phyloP scores from a whole-genome alignment of 1,139 yeast species.

The Zygosaccharomyces pseudobailii region DNA sequence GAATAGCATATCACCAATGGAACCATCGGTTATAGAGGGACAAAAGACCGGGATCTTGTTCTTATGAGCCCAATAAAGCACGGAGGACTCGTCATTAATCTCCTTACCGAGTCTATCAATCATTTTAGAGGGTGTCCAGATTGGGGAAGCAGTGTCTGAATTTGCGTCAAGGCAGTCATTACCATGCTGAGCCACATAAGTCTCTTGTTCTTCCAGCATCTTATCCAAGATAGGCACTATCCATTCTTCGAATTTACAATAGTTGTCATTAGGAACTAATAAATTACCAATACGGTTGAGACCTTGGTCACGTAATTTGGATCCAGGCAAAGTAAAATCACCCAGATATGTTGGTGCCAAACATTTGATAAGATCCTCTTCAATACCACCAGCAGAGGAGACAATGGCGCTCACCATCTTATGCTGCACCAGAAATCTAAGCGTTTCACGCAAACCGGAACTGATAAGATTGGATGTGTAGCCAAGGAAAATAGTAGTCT shows the following conservation, averaged over 20 bases:
- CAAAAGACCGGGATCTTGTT: constrained; percentile 93
- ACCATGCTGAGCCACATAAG: constrained; percentile 48
- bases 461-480: constrained; percentile 95
- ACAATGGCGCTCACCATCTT: constrained; percentile 94
- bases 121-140: constrained; percentile 92
- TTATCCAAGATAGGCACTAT: constrained; percentile 86
- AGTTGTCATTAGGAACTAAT: constrained; percentile 95
- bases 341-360: constrained; percentile 95
- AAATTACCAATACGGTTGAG: constrained; percentile 96
- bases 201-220: constrained; percentile 86
- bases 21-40: constrained; percentile 97
- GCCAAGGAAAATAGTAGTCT: constrained; percentile 88
- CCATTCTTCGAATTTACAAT: constrained; percentile 98
- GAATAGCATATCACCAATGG: constrained; percentile 96
- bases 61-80: constrained; percentile 95
- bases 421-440: constrained; percentile 84
- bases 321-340: constrained; percentile 78
- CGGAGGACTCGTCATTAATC: constrained; percentile 90
- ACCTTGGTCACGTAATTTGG: constrained; percentile 83
- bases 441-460: constrained; percentile 87
- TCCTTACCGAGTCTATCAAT: constrained; percentile 93
- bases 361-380: constrained; percentile 93
- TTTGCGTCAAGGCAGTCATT: constrained; percentile 49
- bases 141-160: constrained; percentile 44
- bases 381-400: constrained; percentile 96